Evolutionary conservation across 805 yeast species (phyloP), one percentile per base, ranked within the genome.

Genomic region (Sugiyamaella valdiviana): DNA sequence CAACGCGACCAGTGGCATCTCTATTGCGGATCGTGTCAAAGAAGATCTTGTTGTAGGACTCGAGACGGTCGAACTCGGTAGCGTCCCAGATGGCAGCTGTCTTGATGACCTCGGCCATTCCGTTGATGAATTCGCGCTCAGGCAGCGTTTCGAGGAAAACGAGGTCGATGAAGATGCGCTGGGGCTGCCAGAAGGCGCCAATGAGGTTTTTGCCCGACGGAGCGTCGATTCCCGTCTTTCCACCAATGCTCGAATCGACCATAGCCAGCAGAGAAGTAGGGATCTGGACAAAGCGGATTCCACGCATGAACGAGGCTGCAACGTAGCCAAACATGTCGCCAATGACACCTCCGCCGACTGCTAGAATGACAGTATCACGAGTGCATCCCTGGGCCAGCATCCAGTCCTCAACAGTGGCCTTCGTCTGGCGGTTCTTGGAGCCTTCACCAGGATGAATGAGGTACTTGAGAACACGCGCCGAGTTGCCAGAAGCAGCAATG

Each of bases 291-390:
- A 89, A 88, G 54, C 96, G 77, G 6, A 93, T 95, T 49, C 99
- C 99, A 64, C 99, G 79, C 99, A 93, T 93, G 66, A 93, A 93
- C 2, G 99, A 93, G 26, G 99, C 91, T n/a, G 99, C 99, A 38
- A 93, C 98, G 64, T 80, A 93, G 3, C 99, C 99, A 56, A 91
- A 86, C 99, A 93, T 91, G 64, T 93, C 99, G 51, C 99, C 99
- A 66, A 93, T 91, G 45, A 93, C 95, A 59, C 99, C 99, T 57
- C 99, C 99, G 53, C 99, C 99, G 51, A 93, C 79, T 6, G 99
- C 99, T 42, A 93, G 69, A 49, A 93, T 81, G 21, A 93, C 87
- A 2, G 98, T 89, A 65, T 93, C 99, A 68, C 99, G 79, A 14
- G 98, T 93, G 67, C 99, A 93, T 21, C 95, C 95, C 61, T 87